Base-by-base conservation (phyloP, 1,284 basidiomycete genomes). In the Naganishia albida region DNA sequence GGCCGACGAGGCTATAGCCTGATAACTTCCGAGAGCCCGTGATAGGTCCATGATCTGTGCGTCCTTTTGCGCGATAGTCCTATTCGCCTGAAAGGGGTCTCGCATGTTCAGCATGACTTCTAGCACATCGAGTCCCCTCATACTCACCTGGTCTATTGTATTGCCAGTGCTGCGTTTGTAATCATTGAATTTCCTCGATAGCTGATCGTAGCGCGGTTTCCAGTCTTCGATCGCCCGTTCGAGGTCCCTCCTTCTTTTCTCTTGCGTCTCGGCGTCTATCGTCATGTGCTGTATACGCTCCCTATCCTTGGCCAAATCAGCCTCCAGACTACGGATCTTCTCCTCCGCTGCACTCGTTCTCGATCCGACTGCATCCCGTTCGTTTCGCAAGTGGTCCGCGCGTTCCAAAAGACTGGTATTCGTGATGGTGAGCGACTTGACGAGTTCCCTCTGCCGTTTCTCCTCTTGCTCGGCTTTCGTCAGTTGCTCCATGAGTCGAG, bases 391-490 rank as follows among this genome's bases (percentile, higher is more conserved):
- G 7, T 50, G 34, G 18, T 38, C 57, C 12, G 49, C n/a, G 16
- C 26, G 46, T 25, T 50, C 57, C 10, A 34, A 49, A 12, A 60
- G 57, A 46, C 46, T 42, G 34, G 48, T 40, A 23, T 60, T 60
- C 13, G 57, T 60, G 3, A n/a, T 20, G n/a, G 57, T 50, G 23
- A 60, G 46, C 38, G 57, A 60, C 12, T 40, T 26, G 34, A 60
- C 39, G 34, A 60, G 34, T 26, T 48, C 57, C 18, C 48, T 48
- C 12, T 60, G 57, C 7, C 34, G 16, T n/a, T 42, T 49, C 34
- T 60, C 34, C 2, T 60, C 46, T 23, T 23, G 20, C 7, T 39
- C 34, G 7, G 46, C 18, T 0, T 46, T 13, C 49, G 34, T 23
- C 46, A 60, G 20, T 20, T 60, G 44, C n/a, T 60, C 15, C 3